A percentile compares a stretch with the other conserved stretches of the same genome.
These are phyloP conservation scores for Xylaria palmicola DNA, from an alignment of 495 filamentous ascomycete genomes.

Conservation along the genomic window DNA sequence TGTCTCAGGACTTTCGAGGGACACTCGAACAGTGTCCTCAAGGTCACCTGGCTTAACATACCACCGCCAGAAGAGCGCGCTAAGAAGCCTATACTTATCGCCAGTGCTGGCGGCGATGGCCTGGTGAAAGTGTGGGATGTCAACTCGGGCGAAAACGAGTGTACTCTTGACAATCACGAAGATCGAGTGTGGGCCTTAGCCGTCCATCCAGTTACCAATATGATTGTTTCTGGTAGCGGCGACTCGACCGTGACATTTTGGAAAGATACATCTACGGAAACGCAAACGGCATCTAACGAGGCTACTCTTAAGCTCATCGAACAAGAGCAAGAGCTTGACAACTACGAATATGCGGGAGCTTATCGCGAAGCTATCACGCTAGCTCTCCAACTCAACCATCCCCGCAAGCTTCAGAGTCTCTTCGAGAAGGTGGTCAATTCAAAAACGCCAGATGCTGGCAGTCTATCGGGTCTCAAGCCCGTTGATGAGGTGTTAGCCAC, in stretches of 20 bases:
- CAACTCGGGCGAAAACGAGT: constrained; percentile 71
- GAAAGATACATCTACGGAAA: constrained; percentile 85
- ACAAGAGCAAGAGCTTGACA: constrained; percentile 88
- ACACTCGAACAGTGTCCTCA: constrained; percentile 91
- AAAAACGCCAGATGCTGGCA: constrained; percentile 56
- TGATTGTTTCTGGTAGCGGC: constrained; percentile 82
- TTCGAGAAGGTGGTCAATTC: constrained; percentile 77
- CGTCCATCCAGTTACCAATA: constrained; percentile 63
- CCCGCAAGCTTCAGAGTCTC: constrained; percentile 75
- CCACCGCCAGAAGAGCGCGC: constrained; percentile 45
- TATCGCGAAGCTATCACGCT: constrained; percentile 92
- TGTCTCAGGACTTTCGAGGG: constrained; percentile 94
- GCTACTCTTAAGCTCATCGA: constrained; percentile 79
- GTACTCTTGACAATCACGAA: constrained; percentile 92
- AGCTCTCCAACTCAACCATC: constrained; percentile 90
- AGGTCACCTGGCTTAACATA: constrained; percentile 83
- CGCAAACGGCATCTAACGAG: constrained; percentile 63
- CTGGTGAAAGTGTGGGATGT: constrained; percentile 95
- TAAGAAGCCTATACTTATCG: constrained; percentile 64
- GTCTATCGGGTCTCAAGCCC: constrained; percentile 67
- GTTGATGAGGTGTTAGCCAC: constrained; percentile 81
- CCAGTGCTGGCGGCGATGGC: constrained; percentile 90
- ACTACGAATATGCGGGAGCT: constrained; percentile 79
- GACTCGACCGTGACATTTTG: constrained; percentile 93
- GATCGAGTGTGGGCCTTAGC: constrained; percentile 90